Conservation (phyloP, 495 filamentous ascomycete genomes). For the Xylaria sp. region DNA sequence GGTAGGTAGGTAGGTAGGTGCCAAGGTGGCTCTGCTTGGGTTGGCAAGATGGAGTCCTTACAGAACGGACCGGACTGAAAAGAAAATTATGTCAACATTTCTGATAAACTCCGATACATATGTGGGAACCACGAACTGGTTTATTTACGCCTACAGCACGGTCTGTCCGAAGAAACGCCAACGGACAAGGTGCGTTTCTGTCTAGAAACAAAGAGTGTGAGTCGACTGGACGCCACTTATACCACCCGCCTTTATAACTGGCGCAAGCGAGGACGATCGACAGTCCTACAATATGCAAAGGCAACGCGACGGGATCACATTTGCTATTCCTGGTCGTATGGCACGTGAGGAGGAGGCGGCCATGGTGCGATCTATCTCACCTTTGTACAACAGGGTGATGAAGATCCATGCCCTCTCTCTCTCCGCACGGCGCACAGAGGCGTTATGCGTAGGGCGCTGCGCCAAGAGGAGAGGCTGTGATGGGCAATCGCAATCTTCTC, state of each 20-base stretch:
- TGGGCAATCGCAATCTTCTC: constrained; percentile 17
- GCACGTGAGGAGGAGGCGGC: neutral
- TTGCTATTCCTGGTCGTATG: neutral
- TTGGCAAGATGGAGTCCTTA: no score
- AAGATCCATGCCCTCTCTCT: neutral
- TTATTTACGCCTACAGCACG: neutral
- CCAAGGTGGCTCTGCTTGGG: no score
- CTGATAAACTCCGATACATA: neutral
- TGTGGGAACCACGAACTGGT: neutral
- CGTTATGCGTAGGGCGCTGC: neutral
- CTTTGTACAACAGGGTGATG: neutral
- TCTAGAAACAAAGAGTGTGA: neutral
- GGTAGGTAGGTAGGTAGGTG: no score
- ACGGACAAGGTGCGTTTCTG: neutral
- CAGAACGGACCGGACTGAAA: neutral
- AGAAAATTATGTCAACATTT: constrained; percentile 1
- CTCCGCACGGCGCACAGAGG: neutral
- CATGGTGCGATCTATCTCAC: neutral
- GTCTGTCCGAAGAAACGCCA: neutral
- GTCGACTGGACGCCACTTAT: constrained; percentile 4
- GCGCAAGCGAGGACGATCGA: neutral
- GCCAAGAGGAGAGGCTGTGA: constrained; percentile 18
- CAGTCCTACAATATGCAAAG: neutral
- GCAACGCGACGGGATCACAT: neutral
- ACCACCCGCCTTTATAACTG: neutral